Conservation (phyloP, 2,329 filamentous ascomycete genomes). For the Decorospora gaudefroyi region DNA sequence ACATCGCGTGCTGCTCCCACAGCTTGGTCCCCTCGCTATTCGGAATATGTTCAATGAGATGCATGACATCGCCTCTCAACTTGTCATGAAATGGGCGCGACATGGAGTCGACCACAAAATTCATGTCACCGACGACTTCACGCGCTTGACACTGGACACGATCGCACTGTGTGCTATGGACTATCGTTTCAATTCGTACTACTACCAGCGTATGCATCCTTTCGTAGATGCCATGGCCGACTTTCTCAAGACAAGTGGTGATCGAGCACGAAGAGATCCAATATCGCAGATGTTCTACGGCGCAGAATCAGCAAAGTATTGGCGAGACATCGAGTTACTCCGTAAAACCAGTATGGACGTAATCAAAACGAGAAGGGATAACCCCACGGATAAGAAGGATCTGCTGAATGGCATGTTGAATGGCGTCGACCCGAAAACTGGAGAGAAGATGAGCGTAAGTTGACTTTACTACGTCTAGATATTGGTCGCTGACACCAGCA, state of each 20-base stretch:
- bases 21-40: conserved; percentile 71
- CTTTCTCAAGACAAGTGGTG: conserved; percentile 45
- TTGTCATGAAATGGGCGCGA: conserved; percentile 70
- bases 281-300: conserved; percentile 46
- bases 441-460: conserved; percentile 54
- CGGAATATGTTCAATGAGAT: conserved; percentile 65
- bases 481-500: conserved; percentile 6
- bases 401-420: conserved; percentile 64
- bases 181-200: conserved; percentile 51
- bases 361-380: conserved; percentile 60
- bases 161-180: conserved; percentile 50
- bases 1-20: conserved; percentile 67
- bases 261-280: conserved; percentile 37
- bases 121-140: conserved; percentile 47
- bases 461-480: too few species aligned
- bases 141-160: conserved; percentile 46
- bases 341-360: conserved; percentile 61
- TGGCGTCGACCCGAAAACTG: conserved; percentile 65
- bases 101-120: conserved; percentile 48
- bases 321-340: conserved; percentile 58
- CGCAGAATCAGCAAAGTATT: conserved; percentile 54
- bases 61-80: conserved; percentile 65
- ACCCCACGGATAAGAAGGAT: conserved; percentile 63
- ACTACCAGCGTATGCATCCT: conserved; percentile 44
- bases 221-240: conserved; percentile 48